phyloP scores from a whole-genome alignment of 441 rosid genomes.

The Gossypium davidsonii region DNA sequence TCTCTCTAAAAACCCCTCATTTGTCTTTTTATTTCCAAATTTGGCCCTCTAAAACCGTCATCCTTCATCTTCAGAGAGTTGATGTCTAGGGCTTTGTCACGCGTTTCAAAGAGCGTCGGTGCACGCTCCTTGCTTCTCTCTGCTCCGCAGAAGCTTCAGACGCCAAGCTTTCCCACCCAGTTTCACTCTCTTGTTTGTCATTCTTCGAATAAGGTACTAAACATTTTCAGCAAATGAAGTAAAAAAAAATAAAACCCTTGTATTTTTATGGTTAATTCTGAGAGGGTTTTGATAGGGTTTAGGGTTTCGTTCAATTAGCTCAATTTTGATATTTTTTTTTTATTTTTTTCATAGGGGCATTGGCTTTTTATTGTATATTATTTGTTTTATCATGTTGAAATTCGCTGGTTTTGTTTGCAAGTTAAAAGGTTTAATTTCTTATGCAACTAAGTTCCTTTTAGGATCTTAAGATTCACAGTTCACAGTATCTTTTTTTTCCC shows the following conservation, averaged over 20 bases:
- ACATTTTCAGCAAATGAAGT: neutral
- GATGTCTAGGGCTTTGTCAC: constrained; percentile 44
- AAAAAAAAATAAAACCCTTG: neutral
- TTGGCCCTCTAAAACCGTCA: constrained; percentile 9
- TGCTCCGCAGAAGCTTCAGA: constrained; percentile 33
- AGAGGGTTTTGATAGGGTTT: neutral
- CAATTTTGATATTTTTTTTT: neutral
- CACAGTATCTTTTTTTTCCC: neutral
- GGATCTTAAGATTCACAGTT: neutral
- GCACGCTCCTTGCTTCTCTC: constrained; percentile 44
- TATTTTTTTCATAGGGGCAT: neutral
- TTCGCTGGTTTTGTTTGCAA: neutral
- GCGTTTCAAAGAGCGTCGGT: constrained; percentile 38
- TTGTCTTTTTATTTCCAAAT: neutral
- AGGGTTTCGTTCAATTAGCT: constrained; percentile 6
- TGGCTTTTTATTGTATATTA: neutral
- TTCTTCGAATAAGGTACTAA: constrained; percentile 35
- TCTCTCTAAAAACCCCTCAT: neutral
- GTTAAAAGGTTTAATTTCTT: neutral
- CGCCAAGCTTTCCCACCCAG: constrained; percentile 31
- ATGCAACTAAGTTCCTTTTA: neutral
- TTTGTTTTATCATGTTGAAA: neutral
- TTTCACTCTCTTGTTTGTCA: constrained; percentile 31
- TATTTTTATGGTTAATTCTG: neutral
- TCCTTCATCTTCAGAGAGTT: constrained; percentile 25